Conservation (phyloP, 768 basidiomycete species). For the Dentipellis sp. region DNA sequence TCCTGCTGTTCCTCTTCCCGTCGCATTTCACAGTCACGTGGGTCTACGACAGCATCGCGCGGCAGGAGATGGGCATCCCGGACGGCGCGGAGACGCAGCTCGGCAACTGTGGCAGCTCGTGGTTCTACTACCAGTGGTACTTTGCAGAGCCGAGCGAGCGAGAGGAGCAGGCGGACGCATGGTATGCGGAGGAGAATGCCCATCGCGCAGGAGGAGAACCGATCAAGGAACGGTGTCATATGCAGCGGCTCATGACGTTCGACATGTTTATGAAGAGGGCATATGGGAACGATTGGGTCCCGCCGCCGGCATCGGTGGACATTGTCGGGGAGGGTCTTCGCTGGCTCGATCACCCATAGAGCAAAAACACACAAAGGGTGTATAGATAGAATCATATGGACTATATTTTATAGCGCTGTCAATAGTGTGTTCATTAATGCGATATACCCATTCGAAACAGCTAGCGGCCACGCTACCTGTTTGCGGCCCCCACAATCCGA, state of each 20-base stretch:
- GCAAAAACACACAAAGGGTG: too few relatives aligned
- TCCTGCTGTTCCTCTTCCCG: constrained; percentile 35
- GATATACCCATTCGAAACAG: too few relatives aligned
- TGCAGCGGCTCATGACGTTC: not conserved
- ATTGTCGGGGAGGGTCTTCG: too few relatives aligned
- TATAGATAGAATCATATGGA: too few relatives aligned
- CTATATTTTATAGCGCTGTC: too few relatives aligned
- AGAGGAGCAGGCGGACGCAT: constrained; percentile 10
- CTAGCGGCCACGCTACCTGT: too few relatives aligned
- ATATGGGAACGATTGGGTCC: not conserved
- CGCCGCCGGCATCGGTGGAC: not conserved
- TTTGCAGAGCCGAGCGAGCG: constrained; percentile 24
- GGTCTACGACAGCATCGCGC: constrained; percentile 17
- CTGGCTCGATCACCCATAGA: too few relatives aligned
- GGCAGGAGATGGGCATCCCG: constrained; percentile 4
- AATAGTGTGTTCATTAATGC: too few relatives aligned
- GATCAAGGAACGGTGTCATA: not conserved
- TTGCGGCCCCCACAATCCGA: too few relatives aligned
- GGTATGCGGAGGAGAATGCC: constrained; percentile 2
- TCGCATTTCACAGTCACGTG: constrained; percentile 35
- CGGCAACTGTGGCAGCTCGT: constrained; percentile 33
- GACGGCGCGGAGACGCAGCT: constrained; percentile 20
- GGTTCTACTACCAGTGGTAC: constrained; percentile 46
- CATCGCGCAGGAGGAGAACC: not conserved
- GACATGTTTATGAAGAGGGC: not conserved